Evolutionary conservation across 2,329 filamentous ascomycete species (phyloP), one percentile per base, ranked within the genome.

Genomic region (Penicillium polonicum): DNA sequence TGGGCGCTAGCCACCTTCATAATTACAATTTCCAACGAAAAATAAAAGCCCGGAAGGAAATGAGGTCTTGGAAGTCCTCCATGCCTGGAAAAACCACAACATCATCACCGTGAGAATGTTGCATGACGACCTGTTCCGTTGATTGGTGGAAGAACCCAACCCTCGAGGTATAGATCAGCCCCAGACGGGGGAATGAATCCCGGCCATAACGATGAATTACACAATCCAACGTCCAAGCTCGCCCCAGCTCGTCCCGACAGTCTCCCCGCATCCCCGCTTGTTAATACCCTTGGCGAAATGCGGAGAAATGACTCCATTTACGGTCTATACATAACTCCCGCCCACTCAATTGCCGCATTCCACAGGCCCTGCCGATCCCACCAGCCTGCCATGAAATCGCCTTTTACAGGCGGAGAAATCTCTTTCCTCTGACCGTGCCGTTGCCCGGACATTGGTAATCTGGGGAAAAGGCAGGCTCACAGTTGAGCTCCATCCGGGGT

Each of bases 381-480:
- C 45, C n/a, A n/a, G 19, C 13, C 12, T 46, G 2, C 0, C 2
- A 27, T 21, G 49, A 1, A 25, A 60, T 48, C 46, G 55, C n/a
- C 42, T 68, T 48, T 57, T 60, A 69, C 60, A 68, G 66, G 67
- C 60, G 67, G 67, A 68, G 57, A 68, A 68, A 69, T 56, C 58
- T 45, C 27, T 35, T 31, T 10, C 33, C 39, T 4, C 13, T 43
- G 38, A 43, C 55, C 55, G 50, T 58, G 53, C 51, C 42, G n/a
- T 42, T 57, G 45, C 35, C 17, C 21, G n/a, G 25, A 43, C 8
- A 15, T 10, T 44, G 9, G 4, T 31, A 38, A 29, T 45, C 36
- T 29, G 50, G 31, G 39, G 39, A 36, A 21, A 36, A 17, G 10
- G 8, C 12, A 17, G 27, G n/a, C 21, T 33, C 12, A 33, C 31